A percentile compares a stretch with the other conserved stretches of the same genome.
phyloP scores from a whole-genome alignment of 2,329 filamentous ascomycete species.

The Botrytis paeoniae region DNA sequence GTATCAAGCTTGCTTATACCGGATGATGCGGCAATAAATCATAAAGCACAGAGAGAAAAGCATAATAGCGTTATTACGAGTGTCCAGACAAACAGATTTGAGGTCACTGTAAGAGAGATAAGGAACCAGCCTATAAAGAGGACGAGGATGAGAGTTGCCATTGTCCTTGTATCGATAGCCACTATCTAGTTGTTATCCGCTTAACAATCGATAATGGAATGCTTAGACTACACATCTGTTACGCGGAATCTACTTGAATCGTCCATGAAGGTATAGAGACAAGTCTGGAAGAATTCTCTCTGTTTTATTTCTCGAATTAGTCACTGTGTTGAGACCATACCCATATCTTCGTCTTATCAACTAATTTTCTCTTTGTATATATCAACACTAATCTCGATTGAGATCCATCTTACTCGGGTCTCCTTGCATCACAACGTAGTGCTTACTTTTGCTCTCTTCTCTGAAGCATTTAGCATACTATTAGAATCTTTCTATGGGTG shows the following conservation, averaged over 20 bases:
- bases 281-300: accelerated
- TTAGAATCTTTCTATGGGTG: neutral
- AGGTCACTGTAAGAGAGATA: accelerated
- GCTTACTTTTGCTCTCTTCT: neutral
- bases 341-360: accelerated
- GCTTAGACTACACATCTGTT: accelerated
- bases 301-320: neutral
- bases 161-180: neutral
- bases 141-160: neutral
- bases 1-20: accelerated
- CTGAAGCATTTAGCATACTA: neutral
- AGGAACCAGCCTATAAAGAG: neutral
- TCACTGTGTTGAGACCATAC: accelerated
- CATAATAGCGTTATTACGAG: accelerated
- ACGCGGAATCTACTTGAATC: neutral
- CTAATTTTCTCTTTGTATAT: too few species aligned
- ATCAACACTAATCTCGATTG: too few species aligned
- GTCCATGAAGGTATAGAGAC: neutral
- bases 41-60: neutral
- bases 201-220: neutral
- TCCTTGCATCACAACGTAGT: neutral
- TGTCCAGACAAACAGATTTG: accelerated
- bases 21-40: neutral
- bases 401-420: neutral
- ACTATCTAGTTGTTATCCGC: accelerated